A percentile compares a stretch with the other conserved stretches of the same genome.
Evolutionary conservation across 208 protist genomes (phyloP).

Genomic region (Endotrypanum monterogeii): DNA sequence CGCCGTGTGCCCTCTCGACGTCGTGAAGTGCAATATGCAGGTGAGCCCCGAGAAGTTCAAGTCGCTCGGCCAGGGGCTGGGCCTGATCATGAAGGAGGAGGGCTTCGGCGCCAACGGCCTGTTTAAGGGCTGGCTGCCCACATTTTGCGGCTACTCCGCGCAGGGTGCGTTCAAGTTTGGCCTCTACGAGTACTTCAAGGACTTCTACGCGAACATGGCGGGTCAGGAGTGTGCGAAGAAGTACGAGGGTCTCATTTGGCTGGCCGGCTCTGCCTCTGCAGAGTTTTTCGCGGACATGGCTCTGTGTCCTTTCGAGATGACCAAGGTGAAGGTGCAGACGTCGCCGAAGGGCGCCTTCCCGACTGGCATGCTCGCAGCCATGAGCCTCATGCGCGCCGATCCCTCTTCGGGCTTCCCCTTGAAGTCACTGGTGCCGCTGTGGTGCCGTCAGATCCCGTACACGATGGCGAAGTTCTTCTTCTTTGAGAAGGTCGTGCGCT

Average conservation of each 20-base stretch:
- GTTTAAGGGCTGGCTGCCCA: slow-evolving; percentile 92
- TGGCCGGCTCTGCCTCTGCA: slow-evolving; percentile 92
- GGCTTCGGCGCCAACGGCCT: slow-evolving; percentile 74
- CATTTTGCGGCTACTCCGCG: slow-evolving; percentile 90
- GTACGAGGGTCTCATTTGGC: slow-evolving; percentile 85
- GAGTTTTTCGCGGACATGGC: slow-evolving; percentile 97
- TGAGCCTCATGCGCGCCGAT: slow-evolving; percentile 73
- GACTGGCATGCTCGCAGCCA: slow-evolving; percentile 63
- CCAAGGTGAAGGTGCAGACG: slow-evolving; percentile 94
- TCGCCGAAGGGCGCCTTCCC: slow-evolving; percentile 82
- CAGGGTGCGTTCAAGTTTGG: slow-evolving; percentile 96
- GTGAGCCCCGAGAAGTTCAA: slow-evolving; percentile 90
- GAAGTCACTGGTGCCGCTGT: slow-evolving; percentile 90
- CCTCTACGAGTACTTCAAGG: slow-evolving; percentile 96
- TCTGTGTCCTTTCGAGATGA: slow-evolving; percentile 95
- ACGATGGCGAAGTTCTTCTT: slow-evolving; percentile 96
- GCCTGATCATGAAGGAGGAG: slow-evolving; percentile 68
- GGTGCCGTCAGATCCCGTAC: slow-evolving; percentile 96
- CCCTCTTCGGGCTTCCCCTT: slow-evolving; percentile 85
- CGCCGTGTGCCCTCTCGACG: slow-evolving; percentile 94
- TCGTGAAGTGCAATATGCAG: slow-evolving; percentile 97
- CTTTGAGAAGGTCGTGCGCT: slow-evolving; percentile 86
- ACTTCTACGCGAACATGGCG: slow-evolving; percentile 83
- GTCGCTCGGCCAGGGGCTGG: slow-evolving; percentile 70
- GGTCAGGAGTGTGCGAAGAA: slow-evolving; percentile 84